Base-by-base conservation (phyloP, 306 rosid genomes). In the Amphicarpaea edgeworthii region DNA sequence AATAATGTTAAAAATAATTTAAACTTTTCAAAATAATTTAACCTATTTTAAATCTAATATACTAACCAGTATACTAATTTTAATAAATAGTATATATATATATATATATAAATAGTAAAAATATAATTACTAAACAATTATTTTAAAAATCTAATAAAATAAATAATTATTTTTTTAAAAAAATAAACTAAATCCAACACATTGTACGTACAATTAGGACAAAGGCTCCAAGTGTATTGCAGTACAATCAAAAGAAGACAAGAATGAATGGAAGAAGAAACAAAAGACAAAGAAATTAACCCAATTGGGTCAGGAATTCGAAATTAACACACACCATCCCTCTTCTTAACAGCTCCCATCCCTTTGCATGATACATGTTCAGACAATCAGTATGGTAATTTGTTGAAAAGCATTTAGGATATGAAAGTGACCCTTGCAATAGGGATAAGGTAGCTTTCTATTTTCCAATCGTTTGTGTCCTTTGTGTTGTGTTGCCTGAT, bases 301-400 rank as follows among this genome's bases (percentile, higher is more conserved):
- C 8, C 4, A n/a, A 28, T 26, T 59, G 66, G 66, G 8, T 59
- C 12, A 59, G 42, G 1, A 23, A 32, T 62, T 11, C 21, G 1
- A 63, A 63, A 5, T 2, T 63, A 38, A 9, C 0, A 62, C 0
- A 62, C 5, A 7, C 19, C 64, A 55, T 11, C 16, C 8, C 16
- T 20, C 11, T 2, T 5, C 49, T 26, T 11, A 6, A 15, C 8
- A 4, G 24, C 41, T 57, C 43, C 34, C 66, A 24, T 64, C 54
- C 80, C 57, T 23, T 10, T 73, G 45, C 77, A 57, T 41, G 12
- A 57, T 72, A 9, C 68, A 41, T 24, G 45, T 58, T 10, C 43
- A 9, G 68, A 55, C 19, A 58, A 7, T 62, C 5, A 37, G 42
- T 16, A 24, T 4, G 68, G 41, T 23, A 41, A 23, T 26, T 21